phyloP scores from a whole-genome alignment of 306 rosid species.

The Phaseolus lunatus region DNA sequence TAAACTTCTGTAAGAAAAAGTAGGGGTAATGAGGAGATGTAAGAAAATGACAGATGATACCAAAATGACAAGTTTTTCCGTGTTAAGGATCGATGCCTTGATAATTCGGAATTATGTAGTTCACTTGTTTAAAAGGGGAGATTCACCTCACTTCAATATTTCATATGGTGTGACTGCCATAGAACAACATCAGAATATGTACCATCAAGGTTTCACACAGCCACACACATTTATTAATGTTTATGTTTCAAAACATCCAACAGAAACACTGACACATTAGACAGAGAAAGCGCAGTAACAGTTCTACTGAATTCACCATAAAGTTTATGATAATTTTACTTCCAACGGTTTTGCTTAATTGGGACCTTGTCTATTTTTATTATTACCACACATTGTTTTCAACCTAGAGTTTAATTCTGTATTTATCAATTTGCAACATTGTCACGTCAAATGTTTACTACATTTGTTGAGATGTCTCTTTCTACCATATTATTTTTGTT shows the following conservation, averaged over 20 bases:
- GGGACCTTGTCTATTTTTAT: neutral
- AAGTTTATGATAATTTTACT: neutral
- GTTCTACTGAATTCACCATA: neutral
- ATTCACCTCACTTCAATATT: constrained; percentile 4
- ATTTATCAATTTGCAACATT: neutral
- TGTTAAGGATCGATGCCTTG: constrained; percentile 9
- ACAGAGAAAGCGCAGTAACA: neutral
- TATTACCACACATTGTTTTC: neutral
- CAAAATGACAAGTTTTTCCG: constrained; percentile 8
- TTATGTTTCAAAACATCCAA: neutral
- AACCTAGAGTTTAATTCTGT: too few species aligned
- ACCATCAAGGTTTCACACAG: neutral
- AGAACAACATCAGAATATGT: constrained; percentile 6
- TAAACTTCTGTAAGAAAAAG: neutral
- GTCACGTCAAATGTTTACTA: neutral
- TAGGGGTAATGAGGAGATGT: neutral
- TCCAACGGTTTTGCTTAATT: neutral
- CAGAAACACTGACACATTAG: neutral
- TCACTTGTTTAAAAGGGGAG: constrained; percentile 12
- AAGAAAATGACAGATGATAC: neutral
- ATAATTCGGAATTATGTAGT: neutral
- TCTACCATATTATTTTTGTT: neutral
- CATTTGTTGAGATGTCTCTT: neutral
- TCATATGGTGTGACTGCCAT: neutral
- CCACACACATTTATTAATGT: neutral